Evolutionary conservation across 164 flowering plant genomes (phyloP), one percentile per base, ranked within the genome.

Genomic region (Annona squamosa): DNA sequence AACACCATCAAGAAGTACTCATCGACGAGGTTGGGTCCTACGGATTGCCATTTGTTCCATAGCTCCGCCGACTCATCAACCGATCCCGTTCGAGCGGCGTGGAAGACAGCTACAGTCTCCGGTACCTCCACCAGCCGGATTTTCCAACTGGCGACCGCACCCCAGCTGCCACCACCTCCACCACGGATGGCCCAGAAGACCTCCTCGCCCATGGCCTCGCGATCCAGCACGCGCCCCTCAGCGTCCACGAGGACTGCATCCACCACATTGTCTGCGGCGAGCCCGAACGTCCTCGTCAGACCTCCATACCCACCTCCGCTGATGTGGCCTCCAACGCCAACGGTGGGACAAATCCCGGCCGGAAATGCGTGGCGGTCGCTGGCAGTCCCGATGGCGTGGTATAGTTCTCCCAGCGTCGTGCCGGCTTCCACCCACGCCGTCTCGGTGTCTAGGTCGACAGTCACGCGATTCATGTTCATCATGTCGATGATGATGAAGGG

Each of bases 141-240:
- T 63, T 77, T 77, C 79, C 79, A 77, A 44, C 69, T 69, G 4
- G 69, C 74, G 17, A 77, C 68, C 26, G 61, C 76, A 37, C 79
- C 79, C 69, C 72, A 77, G 4, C 26, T 65, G 3, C 79, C 79
- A 7, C 79, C 79, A 13, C 79, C 79, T 1, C 79, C 79, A 16
- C 79, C 79, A 3, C 79, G 72, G 2, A 77, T 73, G n/a, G 79
- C 79, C 79, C 79, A 77, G 19, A 77, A 77, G 65, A 73, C 76
- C 7, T 73, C 75, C 45, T 77, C 76, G 2, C 76, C 79, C 79
- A 77, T 77, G 3, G 73, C 57, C 5, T 44, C 6, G 17, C 79
- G 75, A 43, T 77, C 70, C 13, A 73, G n/a, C 3, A 69, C 44
- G 2, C 19, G 48, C 1, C 79, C 79, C 12, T 65, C 59, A 0